A percentile compares a stretch with the other conserved stretches of the same genome.
Evolutionary conservation across 768 basidiomycete species (phyloP).

Genomic region (Boletus sp.): DNA sequence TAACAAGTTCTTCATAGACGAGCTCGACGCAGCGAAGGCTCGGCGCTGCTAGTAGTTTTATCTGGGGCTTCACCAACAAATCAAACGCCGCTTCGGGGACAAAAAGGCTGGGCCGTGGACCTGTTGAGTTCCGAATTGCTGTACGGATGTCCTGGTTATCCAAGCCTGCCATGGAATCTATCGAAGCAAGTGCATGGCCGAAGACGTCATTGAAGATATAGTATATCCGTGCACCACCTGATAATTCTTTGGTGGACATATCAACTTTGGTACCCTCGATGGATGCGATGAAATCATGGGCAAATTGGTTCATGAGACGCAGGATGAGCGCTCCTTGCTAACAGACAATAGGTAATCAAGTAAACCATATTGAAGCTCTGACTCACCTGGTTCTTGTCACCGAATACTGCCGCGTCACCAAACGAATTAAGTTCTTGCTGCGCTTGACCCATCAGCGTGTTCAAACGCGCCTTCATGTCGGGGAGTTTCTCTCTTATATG

Average conservation of each 20-base stretch:
- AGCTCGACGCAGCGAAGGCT: constrained; percentile 94
- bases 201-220: constrained; percentile 99
- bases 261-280: constrained; percentile 97
- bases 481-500: constrained; percentile 98
- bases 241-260: constrained; percentile 97
- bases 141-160: constrained; percentile 95
- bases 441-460: constrained; percentile 98
- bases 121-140: constrained; percentile 97
- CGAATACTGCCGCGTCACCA: constrained; percentile 88
- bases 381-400: constrained; percentile 78
- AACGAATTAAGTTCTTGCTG: constrained; percentile 98
- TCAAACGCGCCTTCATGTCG: constrained; percentile 98
- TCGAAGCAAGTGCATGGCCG: constrained; percentile 82
- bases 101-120: constrained; percentile 92
- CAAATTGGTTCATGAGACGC: constrained; percentile 97
- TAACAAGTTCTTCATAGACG: constrained; percentile 98
- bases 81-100: constrained; percentile 98
- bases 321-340: constrained; percentile 87
- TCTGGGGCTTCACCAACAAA: constrained; percentile 95
- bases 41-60: constrained; percentile 92
- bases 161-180: constrained; percentile 88
- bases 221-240: constrained; percentile 96
- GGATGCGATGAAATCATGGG: constrained; percentile 92
- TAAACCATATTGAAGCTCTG: neutral
- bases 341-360: constrained; percentile 13